Evolutionary conservation across 202 grass and related monocot genomes (phyloP).

Genomic region (Dendrocalamus latiflorus): DNA sequence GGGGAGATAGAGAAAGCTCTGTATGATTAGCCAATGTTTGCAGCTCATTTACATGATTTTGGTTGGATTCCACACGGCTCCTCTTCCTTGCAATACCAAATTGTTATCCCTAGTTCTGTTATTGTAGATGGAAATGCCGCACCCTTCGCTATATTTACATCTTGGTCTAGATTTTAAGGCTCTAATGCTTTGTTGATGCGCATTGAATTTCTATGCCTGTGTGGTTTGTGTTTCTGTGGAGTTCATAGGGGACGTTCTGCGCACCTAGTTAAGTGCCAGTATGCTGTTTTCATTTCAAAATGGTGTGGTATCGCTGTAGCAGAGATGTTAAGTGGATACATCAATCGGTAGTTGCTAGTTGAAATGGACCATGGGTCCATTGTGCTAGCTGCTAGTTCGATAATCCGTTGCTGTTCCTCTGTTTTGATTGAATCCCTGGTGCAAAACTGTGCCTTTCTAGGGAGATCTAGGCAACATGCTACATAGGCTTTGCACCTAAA

Average conservation of each 20-base stretch:
- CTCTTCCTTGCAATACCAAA: neutral
- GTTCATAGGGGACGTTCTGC: neutral
- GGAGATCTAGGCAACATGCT: neutral
- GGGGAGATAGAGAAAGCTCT: neutral
- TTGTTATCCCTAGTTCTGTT: neutral
- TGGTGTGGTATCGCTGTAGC: neutral
- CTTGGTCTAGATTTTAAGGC: neutral
- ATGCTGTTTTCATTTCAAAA: neutral
- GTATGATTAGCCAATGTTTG: neutral
- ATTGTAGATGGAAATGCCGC: neutral
- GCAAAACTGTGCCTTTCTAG: neutral
- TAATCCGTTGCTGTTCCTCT: neutral
- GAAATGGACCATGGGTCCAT: neutral
- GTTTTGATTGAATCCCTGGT: neutral
- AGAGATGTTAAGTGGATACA: neutral
- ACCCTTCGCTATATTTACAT: neutral
- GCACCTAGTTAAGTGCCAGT: neutral
- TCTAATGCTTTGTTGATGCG: neutral
- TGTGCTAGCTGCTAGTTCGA: neutral
- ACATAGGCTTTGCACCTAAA: neutral
- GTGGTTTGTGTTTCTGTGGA: neutral
- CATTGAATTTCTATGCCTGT: neutral
- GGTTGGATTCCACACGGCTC: neutral
- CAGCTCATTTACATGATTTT: slow-evolving; percentile 4
- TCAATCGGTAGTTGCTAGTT: neutral